A percentile compares a stretch with the other conserved stretches of the same genome.
These are phyloP conservation scores for Salvia splendens DNA, from an alignment of 257 asterid species.

Conservation along the genomic window DNA sequence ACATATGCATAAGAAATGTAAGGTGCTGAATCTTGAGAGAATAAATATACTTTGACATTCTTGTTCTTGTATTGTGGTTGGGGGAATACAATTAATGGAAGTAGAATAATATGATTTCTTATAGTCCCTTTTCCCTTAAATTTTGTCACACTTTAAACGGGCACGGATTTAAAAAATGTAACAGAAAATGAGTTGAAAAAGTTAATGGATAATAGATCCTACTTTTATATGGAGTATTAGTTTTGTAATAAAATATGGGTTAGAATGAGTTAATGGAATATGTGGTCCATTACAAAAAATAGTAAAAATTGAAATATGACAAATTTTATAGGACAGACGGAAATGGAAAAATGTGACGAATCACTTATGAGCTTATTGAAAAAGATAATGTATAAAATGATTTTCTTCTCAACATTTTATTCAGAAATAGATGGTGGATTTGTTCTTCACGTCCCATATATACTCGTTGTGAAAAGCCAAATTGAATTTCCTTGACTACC, in stretches of 20 bases:
- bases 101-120: constrained; percentile 32
- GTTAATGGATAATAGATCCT: no score
- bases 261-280: no score
- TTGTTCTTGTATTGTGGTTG: not conserved
- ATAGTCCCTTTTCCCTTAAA: no score
- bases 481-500: constrained; percentile 21
- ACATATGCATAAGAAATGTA: not conserved
- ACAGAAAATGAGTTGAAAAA: no score
- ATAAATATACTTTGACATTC: not conserved
- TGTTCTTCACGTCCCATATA: constrained; percentile 24
- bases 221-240: no score
- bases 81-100: constrained; percentile 35
- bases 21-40: constrained; percentile 33
- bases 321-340: no score
- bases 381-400: constrained; percentile 47
- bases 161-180: no score
- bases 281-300: no score
- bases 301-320: no score
- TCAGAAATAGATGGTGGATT: constrained; percentile 41
- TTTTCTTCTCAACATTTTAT: constrained; percentile 23
- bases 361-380: constrained; percentile 41
- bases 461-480: constrained; percentile 29
- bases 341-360: no score
- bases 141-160: no score
- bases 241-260: no score